Percentiles rank a stretch among this genome's conserved stretches.
Evolutionary conservation across 192 early-diverging fungal genomes (phyloP).

Genomic region (Glomus cerebriforme): DNA sequence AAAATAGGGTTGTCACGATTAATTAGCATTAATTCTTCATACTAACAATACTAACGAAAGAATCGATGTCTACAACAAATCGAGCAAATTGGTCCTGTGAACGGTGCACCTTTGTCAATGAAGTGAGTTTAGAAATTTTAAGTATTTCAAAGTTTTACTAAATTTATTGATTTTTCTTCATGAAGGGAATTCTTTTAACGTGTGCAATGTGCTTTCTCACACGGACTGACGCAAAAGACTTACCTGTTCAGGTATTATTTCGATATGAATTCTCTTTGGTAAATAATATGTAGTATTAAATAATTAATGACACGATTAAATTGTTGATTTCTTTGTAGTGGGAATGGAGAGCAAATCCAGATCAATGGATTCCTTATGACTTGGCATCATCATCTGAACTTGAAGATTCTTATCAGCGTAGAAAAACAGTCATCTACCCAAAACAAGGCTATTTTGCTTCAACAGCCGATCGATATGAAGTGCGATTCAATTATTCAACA

Average conservation of each 20-base stretch:
- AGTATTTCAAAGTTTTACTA: not conserved
- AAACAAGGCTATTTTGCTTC: constrained; percentile 27
- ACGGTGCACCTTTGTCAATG: constrained; percentile 18
- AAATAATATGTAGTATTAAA: not conserved
- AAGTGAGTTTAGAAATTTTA: not conserved
- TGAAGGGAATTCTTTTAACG: constrained; percentile 23
- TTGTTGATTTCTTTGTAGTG: not conserved
- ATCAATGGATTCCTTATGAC: constrained; percentile 35
- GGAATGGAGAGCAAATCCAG: constrained; percentile 34
- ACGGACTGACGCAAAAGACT: constrained; percentile 29
- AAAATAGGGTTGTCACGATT: too few species aligned
- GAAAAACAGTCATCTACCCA: not conserved
- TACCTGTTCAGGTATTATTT: constrained; percentile 31
- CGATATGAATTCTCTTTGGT: not conserved
- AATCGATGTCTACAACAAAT: not conserved
- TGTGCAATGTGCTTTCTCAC: constrained; percentile 25
- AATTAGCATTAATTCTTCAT: too few species aligned
- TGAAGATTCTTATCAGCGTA: constrained; percentile 26
- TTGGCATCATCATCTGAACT: constrained; percentile 25
- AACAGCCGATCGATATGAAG: constrained; percentile 21
- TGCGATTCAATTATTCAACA: constrained; percentile 26
- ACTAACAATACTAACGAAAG: too few species aligned
- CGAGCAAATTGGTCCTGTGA: constrained; percentile 18
- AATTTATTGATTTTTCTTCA: not conserved
- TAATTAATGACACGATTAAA: not conserved